Base-by-base conservation (phyloP, 2,329 filamentous ascomycete genomes). In the Trichoderma hamatum region DNA sequence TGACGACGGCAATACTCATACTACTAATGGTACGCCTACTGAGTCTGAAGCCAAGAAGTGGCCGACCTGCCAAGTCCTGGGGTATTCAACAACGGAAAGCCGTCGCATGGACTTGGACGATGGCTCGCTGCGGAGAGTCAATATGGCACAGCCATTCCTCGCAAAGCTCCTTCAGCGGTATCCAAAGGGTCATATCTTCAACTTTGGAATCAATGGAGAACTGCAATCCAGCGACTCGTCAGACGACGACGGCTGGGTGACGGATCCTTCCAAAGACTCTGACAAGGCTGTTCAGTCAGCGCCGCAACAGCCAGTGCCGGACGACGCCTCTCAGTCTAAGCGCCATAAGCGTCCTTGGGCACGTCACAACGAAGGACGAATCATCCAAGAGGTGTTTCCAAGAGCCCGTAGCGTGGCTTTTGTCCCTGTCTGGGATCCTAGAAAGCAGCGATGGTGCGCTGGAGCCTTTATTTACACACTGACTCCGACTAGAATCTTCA, bases 381-480 rank as follows among this genome's bases (percentile, higher is more conserved):
- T 75, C 4, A 75, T 85, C 4, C 70, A 76, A 0, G 68, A 74
- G 3, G 73, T 79, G 0, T 81, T 86, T 10, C 80, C 83, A 0
- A 78, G 78, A 0, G 83, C 83, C 0, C 76, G 83, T 3, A 84
- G 82, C 36, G 75, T 86, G 0, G 81, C 81, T 0, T 80, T 85
- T 59, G 76, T 85, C 2, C 84, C 85, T 0, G 72, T 86, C 0
- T 86, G 84, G 83, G 82, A 85, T 58, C 71, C 79, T 0, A 76
- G 79, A 9, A 79, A 78, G 66, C 79, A 84, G 43, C 76, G 83
- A 9, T 85, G 83, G 82, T 85, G 82, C 68, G 81, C 84, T 0
- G 84, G 82, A 1, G 81, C 81, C 10, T 84, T 88, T 49, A 75
- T 83, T 3, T 86, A 85, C 78, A 86, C 85, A 0, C 78, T 76